These are phyloP conservation scores for Tylopilus vinaceipallidus DNA, from an alignment of 768 basidiomycete genomes.

Conservation along the genomic window DNA sequence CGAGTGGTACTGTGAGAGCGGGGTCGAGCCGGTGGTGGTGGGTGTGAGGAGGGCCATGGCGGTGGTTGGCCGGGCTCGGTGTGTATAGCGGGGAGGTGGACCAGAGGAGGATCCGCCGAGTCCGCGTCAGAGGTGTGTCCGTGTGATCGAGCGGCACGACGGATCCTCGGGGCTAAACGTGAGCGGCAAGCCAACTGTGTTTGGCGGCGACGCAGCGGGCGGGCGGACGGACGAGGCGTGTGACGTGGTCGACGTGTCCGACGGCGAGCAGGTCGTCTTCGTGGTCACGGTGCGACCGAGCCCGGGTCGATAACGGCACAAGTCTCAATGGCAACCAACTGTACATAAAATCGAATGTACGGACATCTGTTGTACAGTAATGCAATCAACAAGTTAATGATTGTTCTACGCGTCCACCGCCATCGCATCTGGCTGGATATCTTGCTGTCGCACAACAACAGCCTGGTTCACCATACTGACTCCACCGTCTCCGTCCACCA, in stretches of 20 bases:
- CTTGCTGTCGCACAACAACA: neutral
- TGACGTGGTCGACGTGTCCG: slow-evolving; percentile 15
- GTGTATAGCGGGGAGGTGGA: slow-evolving; percentile 5
- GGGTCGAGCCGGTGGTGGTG: slow-evolving; percentile 28
- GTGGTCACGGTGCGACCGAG: slow-evolving; percentile 8
- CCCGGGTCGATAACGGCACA: slow-evolving; percentile 21
- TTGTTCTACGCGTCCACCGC: slow-evolving; percentile 14
- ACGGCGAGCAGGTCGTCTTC: slow-evolving; percentile 6
- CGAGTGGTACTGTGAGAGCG: slow-evolving; percentile 33
- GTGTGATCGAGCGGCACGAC: slow-evolving; percentile 43
- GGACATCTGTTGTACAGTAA: too few species aligned
- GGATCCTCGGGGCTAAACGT: slow-evolving; percentile 38
- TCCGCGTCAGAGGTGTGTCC: slow-evolving; percentile 42
- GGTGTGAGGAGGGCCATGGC: slow-evolving; percentile 26
- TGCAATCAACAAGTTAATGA: neutral
- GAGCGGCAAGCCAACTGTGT: slow-evolving; percentile 6
- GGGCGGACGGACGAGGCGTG: neutral
- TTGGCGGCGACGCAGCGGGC: neutral
- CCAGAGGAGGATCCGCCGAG: slow-evolving; percentile 53
- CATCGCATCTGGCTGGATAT: slow-evolving; percentile 16
- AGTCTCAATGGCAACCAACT: slow-evolving; percentile 19
- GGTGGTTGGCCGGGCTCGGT: slow-evolving; percentile 3
- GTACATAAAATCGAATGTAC: neutral
- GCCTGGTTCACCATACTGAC: slow-evolving; percentile 2
- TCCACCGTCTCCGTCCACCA: neutral